Evolutionary conservation across 495 filamentous ascomycete species (phyloP).

Genomic region (Aspergillus saccharolyticus): DNA sequence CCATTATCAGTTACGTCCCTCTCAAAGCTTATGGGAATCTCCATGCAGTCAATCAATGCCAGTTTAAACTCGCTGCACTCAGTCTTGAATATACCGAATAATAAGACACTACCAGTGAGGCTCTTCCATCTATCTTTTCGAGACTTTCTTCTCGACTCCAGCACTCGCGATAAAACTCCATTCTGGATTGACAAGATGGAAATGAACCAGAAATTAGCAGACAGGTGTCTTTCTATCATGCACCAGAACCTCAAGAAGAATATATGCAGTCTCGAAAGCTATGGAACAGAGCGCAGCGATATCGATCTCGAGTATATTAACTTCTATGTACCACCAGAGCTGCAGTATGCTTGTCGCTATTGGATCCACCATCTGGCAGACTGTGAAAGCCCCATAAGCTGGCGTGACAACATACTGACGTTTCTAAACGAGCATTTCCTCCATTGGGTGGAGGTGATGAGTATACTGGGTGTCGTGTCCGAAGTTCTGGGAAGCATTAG

Average conservation of each 20-base stretch:
- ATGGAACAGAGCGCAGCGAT: slow-evolving; percentile 18
- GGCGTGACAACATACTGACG: too few species aligned
- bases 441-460: slow-evolving; percentile 42
- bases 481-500: slow-evolving; percentile 17
- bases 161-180: slow-evolving; percentile 4
- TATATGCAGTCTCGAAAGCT: slow-evolving; percentile 33
- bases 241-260: slow-evolving; percentile 26
- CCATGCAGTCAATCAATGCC: background rate
- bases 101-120: slow-evolving; percentile 13
- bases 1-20: slow-evolving; percentile 19
- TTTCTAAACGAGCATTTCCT: slow-evolving; percentile 44
- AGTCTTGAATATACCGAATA: slow-evolving; percentile 22
- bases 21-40: slow-evolving; percentile 10
- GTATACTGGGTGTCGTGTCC: slow-evolving; percentile 31
- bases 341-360: slow-evolving; percentile 42
- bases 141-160: slow-evolving; percentile 31
- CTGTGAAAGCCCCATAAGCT: slow-evolving; percentile 18
- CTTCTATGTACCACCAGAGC: slow-evolving; percentile 23
- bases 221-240: slow-evolving; percentile 30
- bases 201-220: background rate
- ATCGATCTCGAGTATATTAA: slow-evolving; percentile 20
- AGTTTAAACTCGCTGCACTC: slow-evolving; percentile 20
- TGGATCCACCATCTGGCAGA: slow-evolving; percentile 40
- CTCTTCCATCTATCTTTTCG: slow-evolving; percentile 27
- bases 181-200: slow-evolving; percentile 29